These are phyloP conservation scores for Malus sieversii DNA, from an alignment of 306 rosid species.

Conservation along the genomic window DNA sequence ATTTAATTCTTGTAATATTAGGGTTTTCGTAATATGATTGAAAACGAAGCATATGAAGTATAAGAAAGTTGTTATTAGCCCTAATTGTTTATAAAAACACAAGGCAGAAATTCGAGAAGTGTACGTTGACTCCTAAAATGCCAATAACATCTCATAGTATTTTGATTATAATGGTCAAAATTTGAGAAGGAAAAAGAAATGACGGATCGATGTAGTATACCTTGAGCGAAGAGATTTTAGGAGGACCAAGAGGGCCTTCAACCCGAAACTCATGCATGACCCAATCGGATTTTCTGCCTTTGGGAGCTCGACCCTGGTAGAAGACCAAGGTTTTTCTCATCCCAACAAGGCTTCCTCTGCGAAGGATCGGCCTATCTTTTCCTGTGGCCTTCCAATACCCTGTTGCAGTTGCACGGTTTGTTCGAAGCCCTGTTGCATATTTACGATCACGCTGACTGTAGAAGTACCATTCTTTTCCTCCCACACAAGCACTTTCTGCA, in stretches of 20 bases:
- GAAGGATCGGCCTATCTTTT: slow-evolving; percentile 57
- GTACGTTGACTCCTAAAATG: background rate
- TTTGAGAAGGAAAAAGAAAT: background rate
- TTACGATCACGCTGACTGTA: slow-evolving; percentile 75
- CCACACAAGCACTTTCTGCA: slow-evolving; percentile 72
- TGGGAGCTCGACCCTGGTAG: slow-evolving; percentile 96
- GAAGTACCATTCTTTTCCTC: slow-evolving; percentile 92
- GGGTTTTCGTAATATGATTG: background rate
- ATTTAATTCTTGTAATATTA: background rate
- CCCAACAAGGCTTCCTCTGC: slow-evolving; percentile 58
- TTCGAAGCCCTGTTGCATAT: slow-evolving; percentile 77
- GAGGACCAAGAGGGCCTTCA: slow-evolving; percentile 51
- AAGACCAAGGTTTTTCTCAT: slow-evolving; percentile 92
- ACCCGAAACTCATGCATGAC: slow-evolving; percentile 92
- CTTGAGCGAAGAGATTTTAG: slow-evolving; percentile 47
- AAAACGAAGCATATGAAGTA: background rate
- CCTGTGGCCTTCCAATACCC: slow-evolving; percentile 99
- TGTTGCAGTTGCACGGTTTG: slow-evolving; percentile 84
- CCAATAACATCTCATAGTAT: no score
- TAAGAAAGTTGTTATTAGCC: background rate
- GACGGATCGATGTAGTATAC: slow-evolving; percentile 19
- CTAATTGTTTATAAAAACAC: no score
- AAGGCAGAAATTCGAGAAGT: background rate
- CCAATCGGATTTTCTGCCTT: slow-evolving; percentile 84
- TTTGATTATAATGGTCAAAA: background rate